Conservation (phyloP, 345 rosid species). For the Salix caprea region DNA sequence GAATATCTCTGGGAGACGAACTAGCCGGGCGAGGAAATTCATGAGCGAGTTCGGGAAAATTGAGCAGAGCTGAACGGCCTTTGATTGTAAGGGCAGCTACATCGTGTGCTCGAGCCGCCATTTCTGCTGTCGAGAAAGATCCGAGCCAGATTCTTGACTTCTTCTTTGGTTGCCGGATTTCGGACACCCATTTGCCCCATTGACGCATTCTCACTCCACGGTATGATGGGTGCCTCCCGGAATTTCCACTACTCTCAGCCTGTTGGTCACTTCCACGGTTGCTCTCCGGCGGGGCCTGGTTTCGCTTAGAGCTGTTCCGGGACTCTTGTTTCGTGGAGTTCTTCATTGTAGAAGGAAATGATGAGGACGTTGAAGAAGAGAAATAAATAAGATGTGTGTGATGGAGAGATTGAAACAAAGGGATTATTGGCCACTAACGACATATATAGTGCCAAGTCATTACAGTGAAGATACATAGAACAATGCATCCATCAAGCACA, state of each 20-base stretch:
- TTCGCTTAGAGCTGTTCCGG: slow-evolving; percentile 5
- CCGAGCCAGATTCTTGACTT: slow-evolving; percentile 96
- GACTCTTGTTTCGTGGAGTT: not conserved
- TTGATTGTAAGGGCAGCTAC: slow-evolving; percentile 79
- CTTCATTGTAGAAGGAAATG: not conserved
- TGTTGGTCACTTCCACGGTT: slow-evolving; percentile 7
- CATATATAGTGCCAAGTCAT: not conserved
- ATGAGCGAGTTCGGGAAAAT: slow-evolving; percentile 65
- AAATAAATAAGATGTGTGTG: not conserved
- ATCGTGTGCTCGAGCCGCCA: slow-evolving; percentile 97
- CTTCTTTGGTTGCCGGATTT: slow-evolving; percentile 82
- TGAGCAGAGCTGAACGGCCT: slow-evolving; percentile 67
- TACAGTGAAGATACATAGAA: not conserved
- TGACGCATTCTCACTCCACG: slow-evolving; percentile 85
- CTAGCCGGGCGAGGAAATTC: slow-evolving; percentile 64
- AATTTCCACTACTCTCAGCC: slow-evolving; percentile 7
- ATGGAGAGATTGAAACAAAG: not conserved
- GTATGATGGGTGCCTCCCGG: slow-evolving; percentile 43
- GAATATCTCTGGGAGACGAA: slow-evolving; percentile 74
- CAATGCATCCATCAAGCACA: not conserved
- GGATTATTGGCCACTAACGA: not conserved
- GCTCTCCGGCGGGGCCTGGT: not conserved
- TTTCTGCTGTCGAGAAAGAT: slow-evolving; percentile 77
- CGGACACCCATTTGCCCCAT: slow-evolving; percentile 98
- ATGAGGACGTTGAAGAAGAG: slow-evolving; percentile 12